Base-by-base conservation (phyloP, 1,284 basidiomycete genomes). In the Ustilago hordei region DNA sequence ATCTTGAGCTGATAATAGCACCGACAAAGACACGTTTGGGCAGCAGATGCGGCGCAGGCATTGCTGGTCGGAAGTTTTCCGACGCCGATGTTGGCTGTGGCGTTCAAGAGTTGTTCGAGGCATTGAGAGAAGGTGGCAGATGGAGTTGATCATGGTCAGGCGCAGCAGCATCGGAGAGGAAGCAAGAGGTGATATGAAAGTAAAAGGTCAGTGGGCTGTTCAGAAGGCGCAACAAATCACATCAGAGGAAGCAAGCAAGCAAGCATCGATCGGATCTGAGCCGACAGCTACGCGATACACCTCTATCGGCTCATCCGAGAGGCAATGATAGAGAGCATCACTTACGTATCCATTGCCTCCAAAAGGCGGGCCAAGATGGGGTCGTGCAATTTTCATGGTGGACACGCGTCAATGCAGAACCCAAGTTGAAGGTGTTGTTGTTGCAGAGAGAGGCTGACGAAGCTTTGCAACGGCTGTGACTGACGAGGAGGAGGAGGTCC, bases 11-110 rank as follows among this genome's bases (percentile, higher is more conserved):
- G 52, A 84, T 80, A 63, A 85, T 64, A 48, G 76, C 71, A 41
- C 83, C 83, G 35, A 85, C 47, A 52, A 84, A 85, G 41, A 85
- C 64, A 28, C 80, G 54, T 23, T 78, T 75, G 31, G 79, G 78
- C 3, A 80, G 71, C 60, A 73, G 54, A 58, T 78, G 70, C n/a
- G 75, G 75, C 31, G 75, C 75, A 39, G 75, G 75, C 75, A 78
- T 78, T 38, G 75, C 75, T 34, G 75, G 75, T 35, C 75, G 70
- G 57, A 78, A 78, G 55, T 78, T 78, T 31, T 78, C 75, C 58
- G 75, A 78, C 8, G 75, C 75, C 50, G 75, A 78, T 9, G 70
- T 72, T 11, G 75, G 69, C 61, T 70, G 61, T 55, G 35, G 55
- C 31, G 38, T 17, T 32, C 41, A 8, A 38, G 6, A 19, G 9